phyloP scores from a whole-genome alignment of 805 yeast genomes.

The Wickerhamiella sorbophila region DNA sequence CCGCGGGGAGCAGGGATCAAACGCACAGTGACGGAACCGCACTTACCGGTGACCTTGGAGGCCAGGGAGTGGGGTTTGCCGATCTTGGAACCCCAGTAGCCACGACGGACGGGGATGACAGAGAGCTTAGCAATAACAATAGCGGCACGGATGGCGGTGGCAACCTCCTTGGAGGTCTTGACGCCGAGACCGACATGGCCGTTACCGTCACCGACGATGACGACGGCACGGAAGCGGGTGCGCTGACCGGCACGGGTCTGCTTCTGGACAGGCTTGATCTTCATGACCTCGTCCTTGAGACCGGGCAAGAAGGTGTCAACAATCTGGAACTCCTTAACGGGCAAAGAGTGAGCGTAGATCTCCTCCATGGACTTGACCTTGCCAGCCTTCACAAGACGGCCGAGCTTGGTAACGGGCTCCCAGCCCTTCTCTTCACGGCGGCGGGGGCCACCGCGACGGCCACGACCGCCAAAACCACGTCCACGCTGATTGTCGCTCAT shows the following conservation, averaged over 20 bases:
- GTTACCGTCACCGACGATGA: slow-evolving; percentile 97
- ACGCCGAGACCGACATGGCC: slow-evolving; percentile 99
- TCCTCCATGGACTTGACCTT: slow-evolving; percentile 93
- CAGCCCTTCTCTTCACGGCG: slow-evolving; percentile 96
- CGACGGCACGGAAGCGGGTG: slow-evolving; percentile 99
- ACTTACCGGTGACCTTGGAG: slow-evolving; percentile 97
- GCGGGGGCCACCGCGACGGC: slow-evolving; percentile 37
- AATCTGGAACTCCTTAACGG: slow-evolving; percentile 99
- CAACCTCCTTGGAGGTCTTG: slow-evolving; percentile 99
- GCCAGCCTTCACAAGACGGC: slow-evolving; percentile 98
- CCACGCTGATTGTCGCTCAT: slow-evolving; percentile 20
- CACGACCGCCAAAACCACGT: slow-evolving; percentile 28
- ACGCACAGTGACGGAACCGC: slow-evolving; percentile 98
- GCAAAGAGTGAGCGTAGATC: slow-evolving; percentile 97
- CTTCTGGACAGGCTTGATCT: slow-evolving; percentile 99
- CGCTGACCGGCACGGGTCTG: slow-evolving; percentile 99
- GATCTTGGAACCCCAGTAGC: slow-evolving; percentile 99
- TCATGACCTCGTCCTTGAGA: slow-evolving; percentile 97
- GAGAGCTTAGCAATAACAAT: slow-evolving; percentile 98
- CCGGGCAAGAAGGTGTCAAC: slow-evolving; percentile 91
- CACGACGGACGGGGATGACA: slow-evolving; percentile 99
- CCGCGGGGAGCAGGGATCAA: slow-evolving; percentile 99
- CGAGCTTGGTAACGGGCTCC: slow-evolving; percentile 99
- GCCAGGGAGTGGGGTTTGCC: slow-evolving; percentile 99
- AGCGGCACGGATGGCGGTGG: slow-evolving; percentile 99